A percentile compares a stretch with the other conserved stretches of the same genome.
Evolutionary conservation across 2,329 filamentous ascomycete genomes (phyloP).

Genomic region (Cladosporium sp.): DNA sequence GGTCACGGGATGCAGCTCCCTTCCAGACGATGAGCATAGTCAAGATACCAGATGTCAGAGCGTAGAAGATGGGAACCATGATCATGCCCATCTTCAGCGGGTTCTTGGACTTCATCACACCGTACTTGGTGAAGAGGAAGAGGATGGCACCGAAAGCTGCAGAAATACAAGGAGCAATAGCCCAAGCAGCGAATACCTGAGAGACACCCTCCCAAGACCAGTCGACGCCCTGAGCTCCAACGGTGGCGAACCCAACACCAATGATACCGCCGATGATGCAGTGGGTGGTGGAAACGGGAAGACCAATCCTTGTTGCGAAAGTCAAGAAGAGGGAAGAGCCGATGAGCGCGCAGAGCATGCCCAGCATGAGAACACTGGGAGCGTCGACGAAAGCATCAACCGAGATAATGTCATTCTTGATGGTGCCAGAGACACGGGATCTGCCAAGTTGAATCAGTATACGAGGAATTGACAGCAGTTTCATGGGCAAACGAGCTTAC

Average conservation of each 20-base stretch:
- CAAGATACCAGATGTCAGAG: conserved; percentile 51
- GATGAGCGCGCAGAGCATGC: conserved; percentile 52
- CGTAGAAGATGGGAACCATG: conserved; percentile 55
- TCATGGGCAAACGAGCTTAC: conserved; percentile 31
- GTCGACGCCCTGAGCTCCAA: conserved; percentile 50
- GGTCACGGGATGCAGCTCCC: conserved; percentile 43
- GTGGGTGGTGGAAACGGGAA: conserved; percentile 54
- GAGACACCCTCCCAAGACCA: conserved; percentile 57
- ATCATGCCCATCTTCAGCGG: conserved; percentile 52
- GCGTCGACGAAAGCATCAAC: conserved; percentile 41
- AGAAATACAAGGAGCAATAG: conserved; percentile 55
- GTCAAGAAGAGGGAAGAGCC: conserved; percentile 51
- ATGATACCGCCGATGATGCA: conserved; percentile 39
- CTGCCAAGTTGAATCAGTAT: conserved; percentile 17
- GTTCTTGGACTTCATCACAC: conserved; percentile 51
- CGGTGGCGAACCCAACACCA: conserved; percentile 45
- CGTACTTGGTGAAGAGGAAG: conserved; percentile 55
- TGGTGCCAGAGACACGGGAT: conserved; percentile 42
- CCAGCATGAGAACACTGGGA: conserved; percentile 49
- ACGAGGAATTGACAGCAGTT: not conserved
- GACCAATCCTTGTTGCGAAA: conserved; percentile 47
- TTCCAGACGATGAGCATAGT: conserved; percentile 42
- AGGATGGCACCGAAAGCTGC: conserved; percentile 52
- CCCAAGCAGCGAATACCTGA: conserved; percentile 61
- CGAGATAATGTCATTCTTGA: conserved; percentile 46